Conservation (phyloP, 345 rosid species). For the Physaria fendleri region DNA sequence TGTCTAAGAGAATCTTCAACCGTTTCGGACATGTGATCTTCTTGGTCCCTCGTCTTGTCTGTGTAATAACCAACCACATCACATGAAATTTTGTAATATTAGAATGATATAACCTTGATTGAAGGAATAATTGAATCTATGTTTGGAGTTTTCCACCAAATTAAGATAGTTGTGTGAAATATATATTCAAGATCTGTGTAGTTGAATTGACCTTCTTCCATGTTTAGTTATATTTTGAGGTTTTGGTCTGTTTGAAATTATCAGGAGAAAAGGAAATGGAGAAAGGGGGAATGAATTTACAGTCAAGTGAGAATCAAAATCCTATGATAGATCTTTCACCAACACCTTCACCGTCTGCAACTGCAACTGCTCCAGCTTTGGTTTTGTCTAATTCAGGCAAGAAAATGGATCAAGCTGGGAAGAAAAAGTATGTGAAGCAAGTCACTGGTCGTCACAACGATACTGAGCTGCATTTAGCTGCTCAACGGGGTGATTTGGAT, state of each 20-base stretch:
- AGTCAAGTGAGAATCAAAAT: slow-evolving; percentile 38
- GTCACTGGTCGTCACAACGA: slow-evolving; percentile 86
- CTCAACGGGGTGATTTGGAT: slow-evolving; percentile 71
- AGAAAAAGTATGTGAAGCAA: slow-evolving; percentile 88
- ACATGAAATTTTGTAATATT: not conserved
- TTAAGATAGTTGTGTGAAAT: not conserved
- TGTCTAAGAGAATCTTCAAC: too few species aligned
- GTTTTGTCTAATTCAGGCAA: slow-evolving; percentile 75
- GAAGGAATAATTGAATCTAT: not conserved
- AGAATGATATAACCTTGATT: slow-evolving; percentile 3
- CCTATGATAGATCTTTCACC: slow-evolving; percentile 29
- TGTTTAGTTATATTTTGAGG: not conserved
- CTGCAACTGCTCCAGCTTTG: slow-evolving; percentile 71
- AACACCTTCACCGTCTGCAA: slow-evolving; percentile 25
- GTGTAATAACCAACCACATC: slow-evolving; percentile 10
- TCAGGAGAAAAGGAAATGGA: slow-evolving; percentile 61
- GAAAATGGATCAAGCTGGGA: slow-evolving; percentile 80
- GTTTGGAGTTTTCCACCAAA: not conserved
- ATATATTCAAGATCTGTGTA: slow-evolving; percentile 14
- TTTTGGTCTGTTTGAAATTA: not conserved
- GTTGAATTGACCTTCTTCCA: not conserved
- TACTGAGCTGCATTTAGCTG: slow-evolving; percentile 80
- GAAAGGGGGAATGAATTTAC: slow-evolving; percentile 41
- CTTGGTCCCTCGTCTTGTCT: slow-evolving; percentile 29
- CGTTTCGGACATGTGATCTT: slow-evolving; percentile 15